Evolutionary conservation across 192 early-diverging fungal species (phyloP).

Genomic region (Rhizophagus clarus): DNA sequence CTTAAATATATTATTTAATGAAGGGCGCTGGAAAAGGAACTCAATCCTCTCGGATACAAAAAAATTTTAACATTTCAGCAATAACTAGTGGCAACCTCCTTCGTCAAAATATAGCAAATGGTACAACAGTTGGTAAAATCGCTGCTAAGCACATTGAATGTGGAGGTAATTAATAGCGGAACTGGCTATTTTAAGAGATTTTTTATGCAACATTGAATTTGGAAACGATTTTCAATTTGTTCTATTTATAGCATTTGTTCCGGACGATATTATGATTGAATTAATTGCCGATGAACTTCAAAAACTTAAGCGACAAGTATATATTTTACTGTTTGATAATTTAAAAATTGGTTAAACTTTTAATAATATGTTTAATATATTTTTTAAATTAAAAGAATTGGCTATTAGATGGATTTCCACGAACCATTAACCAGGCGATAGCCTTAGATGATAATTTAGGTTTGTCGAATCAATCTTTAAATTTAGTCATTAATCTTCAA

Average conservation of each 20-base stretch:
- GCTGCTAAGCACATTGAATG: conserved; percentile 59
- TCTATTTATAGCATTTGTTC: conserved; percentile 61
- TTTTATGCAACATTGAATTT: not conserved
- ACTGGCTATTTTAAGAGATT: not conserved
- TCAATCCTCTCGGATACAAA: conserved; percentile 74
- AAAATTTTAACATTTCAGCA: conserved; percentile 64
- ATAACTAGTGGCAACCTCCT: conserved; percentile 91
- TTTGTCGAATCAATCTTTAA: conserved; percentile 62
- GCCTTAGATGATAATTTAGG: conserved; percentile 65
- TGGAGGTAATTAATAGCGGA: conserved; percentile 31
- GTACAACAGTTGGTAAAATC: conserved; percentile 60
- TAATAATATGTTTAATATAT: not conserved
- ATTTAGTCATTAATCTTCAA: conserved; percentile 85
- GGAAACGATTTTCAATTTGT: not conserved
- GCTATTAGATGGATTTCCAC: conserved; percentile 92
- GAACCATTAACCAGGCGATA: conserved; percentile 81
- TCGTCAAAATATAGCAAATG: conserved; percentile 75
- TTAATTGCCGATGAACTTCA: conserved; percentile 67
- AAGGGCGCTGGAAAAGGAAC: conserved; percentile 91
- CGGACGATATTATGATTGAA: conserved; percentile 70
- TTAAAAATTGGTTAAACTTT: conserved; percentile 3
- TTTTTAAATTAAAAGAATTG: conserved; percentile 57
- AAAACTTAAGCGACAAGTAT: conserved; percentile 44
- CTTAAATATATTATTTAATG: not conserved
- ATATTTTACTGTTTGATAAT: conserved; percentile 14